Evolutionary conservation across 2,329 filamentous ascomycete genomes (phyloP), one percentile per base, ranked within the genome.

Genomic region (Colletotrichum phormii): DNA sequence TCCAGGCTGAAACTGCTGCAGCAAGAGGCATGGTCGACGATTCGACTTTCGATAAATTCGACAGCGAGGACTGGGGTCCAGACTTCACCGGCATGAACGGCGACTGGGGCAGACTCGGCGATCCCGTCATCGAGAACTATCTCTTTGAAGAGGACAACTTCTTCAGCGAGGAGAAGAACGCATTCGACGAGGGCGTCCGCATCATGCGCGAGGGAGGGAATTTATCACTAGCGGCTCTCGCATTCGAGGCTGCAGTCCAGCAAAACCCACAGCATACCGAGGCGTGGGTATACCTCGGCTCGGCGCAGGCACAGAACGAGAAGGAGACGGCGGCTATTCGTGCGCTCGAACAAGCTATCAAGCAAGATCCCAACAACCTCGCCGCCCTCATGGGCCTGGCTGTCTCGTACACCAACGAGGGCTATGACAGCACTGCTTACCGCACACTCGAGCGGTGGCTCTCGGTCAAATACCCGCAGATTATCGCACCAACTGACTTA

Each of bases 321-420:
- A 99, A 99, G 85, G 97, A 99, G 82, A 93, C 95, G 9, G 96
- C 97, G 0, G 97, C 97, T 2, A 98, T 99, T 76, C 92, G 97
- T 42, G 97, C 97, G 3, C 87, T 98, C 73, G 96, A 98, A 82
- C 94, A 97, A 81, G 95, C 96, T 0, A 85, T 98, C 75, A 96
- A 95, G 82, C 87, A 97, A 33, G 95, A 98, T 78, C 92, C 95
- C 0, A 92, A 91, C 78, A 98, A 98, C 80, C 89, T 97, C 24
- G 90, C 94, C 72, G 96, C 95, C 0, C 88, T 99, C 58, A 98
- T 99, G 96, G 95, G 95, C 1, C 86, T 99, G 64, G 95, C 96
- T 15, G 96, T 99, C 24, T 97, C 94, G 5, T 99, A 99, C 83
- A 99, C 97, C 60, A 99, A 99, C 84, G 97, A 99, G 85, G 97